These are phyloP conservation scores for Trichosporon coremiiforme DNA, from an alignment of 1,284 basidiomycete species.

Conservation along the genomic window DNA sequence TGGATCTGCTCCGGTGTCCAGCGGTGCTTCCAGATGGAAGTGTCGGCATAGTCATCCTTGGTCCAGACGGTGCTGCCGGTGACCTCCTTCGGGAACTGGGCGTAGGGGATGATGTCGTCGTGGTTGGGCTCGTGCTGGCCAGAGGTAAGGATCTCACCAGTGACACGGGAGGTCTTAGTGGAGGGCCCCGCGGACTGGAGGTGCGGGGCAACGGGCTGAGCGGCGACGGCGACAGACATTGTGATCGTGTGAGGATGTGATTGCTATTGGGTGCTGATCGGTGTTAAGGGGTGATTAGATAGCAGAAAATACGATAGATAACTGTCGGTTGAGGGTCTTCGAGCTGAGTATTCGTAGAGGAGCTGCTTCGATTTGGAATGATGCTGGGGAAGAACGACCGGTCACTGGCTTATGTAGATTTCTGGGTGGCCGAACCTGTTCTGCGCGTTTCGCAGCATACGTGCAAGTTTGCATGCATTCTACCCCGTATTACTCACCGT, in stretches of 20 bases:
- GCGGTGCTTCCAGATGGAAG: constrained; percentile 40
- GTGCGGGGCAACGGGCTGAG: constrained; percentile 12
- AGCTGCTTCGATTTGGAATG: constrained; percentile 12
- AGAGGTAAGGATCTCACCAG: constrained; percentile 33
- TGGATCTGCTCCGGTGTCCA: constrained; percentile 40
- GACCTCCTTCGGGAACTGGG: constrained; percentile 51
- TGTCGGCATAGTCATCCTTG: constrained; percentile 38
- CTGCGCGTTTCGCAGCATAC: neutral
- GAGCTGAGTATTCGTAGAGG: neutral
- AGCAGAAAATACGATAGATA: neutral
- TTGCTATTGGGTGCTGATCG: neutral
- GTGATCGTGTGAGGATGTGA: neutral
- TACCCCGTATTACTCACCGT: neutral
- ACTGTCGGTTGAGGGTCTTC: constrained; percentile 5
- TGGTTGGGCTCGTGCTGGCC: constrained; percentile 41
- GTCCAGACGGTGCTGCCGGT: constrained; percentile 48
- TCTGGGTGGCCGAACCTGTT: neutral
- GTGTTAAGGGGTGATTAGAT: neutral
- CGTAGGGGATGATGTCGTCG: constrained; percentile 43
- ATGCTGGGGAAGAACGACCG: neutral
- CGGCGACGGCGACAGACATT: constrained; percentile 12
- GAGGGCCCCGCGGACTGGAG: constrained; percentile 15
- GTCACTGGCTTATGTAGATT: constrained; percentile 12
- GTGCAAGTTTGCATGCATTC: neutral
- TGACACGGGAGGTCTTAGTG: neutral